Evolutionary conservation across 2,329 filamentous ascomycete genomes (phyloP).

Genomic region (Curvularia sp.): DNA sequence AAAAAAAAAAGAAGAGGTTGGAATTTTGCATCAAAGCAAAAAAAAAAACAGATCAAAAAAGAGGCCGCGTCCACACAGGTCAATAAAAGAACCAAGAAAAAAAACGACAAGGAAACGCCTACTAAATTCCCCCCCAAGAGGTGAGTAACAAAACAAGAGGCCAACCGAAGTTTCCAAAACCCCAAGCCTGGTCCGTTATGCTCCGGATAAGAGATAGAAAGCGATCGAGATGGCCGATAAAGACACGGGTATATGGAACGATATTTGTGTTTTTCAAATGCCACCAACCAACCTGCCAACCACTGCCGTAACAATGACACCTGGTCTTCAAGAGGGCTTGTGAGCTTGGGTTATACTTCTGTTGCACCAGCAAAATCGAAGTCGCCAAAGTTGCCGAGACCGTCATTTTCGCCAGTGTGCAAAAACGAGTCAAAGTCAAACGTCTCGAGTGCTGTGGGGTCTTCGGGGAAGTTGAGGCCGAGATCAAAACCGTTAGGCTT

Average conservation of each 20-base stretch:
- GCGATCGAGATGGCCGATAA: conserved; percentile 13
- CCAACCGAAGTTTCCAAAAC: conserved; percentile 10
- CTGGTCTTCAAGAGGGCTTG: conserved; percentile 1
- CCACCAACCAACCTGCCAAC: conserved; percentile 2
- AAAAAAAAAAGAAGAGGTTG: background rate
- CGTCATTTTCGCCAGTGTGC: conserved; percentile 60
- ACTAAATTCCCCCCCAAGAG: background rate
- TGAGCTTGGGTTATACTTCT: conserved; percentile 29
- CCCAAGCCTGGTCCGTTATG: conserved; percentile 6
- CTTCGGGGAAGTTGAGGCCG: conserved; percentile 57
- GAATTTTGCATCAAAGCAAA: background rate
- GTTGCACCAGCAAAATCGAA: conserved; percentile 48
- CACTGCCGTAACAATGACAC: background rate
- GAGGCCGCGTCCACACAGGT: background rate
- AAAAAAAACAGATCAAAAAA: background rate
- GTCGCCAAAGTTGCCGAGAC: conserved; percentile 45
- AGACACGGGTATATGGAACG: conserved; percentile 12
- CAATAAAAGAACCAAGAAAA: background rate
- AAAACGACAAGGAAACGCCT: background rate
- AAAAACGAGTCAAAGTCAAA: conserved; percentile 74
- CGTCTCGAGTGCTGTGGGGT: conserved; percentile 69
- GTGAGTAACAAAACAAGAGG: conserved; percentile 3
- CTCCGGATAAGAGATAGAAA: conserved; percentile 10
- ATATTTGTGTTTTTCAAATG: conserved; percentile 9
- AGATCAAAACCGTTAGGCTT: conserved; percentile 48